These are phyloP conservation scores for Citrus inodora DNA, from an alignment of 345 rosid genomes.

Conservation along the genomic window DNA sequence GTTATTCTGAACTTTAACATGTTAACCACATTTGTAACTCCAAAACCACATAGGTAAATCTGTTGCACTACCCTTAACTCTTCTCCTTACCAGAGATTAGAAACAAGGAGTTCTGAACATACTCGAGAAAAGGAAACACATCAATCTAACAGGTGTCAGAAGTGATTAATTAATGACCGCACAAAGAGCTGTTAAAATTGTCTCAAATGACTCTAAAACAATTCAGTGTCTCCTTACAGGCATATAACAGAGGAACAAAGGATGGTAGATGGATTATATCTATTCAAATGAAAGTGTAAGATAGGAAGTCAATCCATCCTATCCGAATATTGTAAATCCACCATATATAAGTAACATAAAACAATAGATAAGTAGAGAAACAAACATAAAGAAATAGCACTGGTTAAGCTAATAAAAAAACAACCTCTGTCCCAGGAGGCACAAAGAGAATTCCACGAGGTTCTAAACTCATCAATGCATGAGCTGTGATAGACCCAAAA, in stretches of 20 bases:
- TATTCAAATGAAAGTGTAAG: not conserved
- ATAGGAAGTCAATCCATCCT: not conserved
- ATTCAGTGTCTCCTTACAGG: not conserved
- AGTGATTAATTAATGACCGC: no score
- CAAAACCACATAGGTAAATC: not conserved
- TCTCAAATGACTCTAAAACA: not conserved
- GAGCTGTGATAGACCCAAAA: slow-evolving; percentile 74
- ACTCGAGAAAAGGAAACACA: not conserved
- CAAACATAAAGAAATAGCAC: not conserved
- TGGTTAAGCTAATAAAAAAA: not conserved
- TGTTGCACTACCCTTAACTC: not conserved
- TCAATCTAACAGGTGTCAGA: not conserved
- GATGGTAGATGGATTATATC: not conserved
- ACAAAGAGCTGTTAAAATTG: not conserved
- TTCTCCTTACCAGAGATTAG: not conserved
- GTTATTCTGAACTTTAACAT: not conserved
- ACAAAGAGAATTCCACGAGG: slow-evolving; percentile 92
- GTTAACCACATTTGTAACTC: not conserved
- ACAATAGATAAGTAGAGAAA: not conserved
- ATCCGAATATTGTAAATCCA: not conserved
- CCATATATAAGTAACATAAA: not conserved
- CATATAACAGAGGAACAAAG: not conserved
- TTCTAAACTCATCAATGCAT: slow-evolving; percentile 88
- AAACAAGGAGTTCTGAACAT: not conserved
- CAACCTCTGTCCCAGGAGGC: slow-evolving; percentile 84